Conservation (phyloP, 2,329 filamentous ascomycete genomes). For the Cladosporium austrohemisphaericum region DNA sequence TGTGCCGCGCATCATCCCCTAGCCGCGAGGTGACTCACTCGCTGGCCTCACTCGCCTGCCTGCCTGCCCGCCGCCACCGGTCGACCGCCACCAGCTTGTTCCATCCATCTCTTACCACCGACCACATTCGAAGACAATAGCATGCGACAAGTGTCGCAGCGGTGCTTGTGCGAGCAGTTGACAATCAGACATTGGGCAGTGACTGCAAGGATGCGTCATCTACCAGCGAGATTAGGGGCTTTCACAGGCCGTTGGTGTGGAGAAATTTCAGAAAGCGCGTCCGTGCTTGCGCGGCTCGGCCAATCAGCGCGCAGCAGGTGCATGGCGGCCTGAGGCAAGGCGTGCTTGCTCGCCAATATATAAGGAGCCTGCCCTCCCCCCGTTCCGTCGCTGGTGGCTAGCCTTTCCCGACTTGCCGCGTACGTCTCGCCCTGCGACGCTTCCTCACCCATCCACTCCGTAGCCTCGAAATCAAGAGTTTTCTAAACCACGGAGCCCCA, state of each 20-base stretch:
- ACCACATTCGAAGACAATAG: too few relatives aligned
- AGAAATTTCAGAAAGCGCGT: constrained; percentile 2
- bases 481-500: constrained; percentile 5
- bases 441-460: constrained; percentile 11
- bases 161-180: too few relatives aligned
- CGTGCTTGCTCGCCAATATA: too few relatives aligned
- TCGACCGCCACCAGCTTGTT: neutral
- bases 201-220: neutral
- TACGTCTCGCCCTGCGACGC: constrained; percentile 8
- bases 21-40: constrained; percentile 7
- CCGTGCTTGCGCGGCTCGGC: neutral
- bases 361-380: constrained; percentile 1
- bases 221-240: neutral
- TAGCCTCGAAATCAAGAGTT: constrained; percentile 13
- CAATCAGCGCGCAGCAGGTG: neutral
- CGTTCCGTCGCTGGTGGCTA: neutral
- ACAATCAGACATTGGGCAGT: too few relatives aligned
- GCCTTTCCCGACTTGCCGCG: constrained; percentile 7
- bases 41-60: neutral
- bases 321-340: neutral
- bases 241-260: neutral
- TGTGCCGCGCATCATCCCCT: constrained; percentile 2
- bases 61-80: neutral
- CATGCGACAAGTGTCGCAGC: too few relatives aligned
- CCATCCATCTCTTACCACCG: neutral